Conservation (phyloP, 140 eudicot genomes). For the Flaveria floridana region DNA sequence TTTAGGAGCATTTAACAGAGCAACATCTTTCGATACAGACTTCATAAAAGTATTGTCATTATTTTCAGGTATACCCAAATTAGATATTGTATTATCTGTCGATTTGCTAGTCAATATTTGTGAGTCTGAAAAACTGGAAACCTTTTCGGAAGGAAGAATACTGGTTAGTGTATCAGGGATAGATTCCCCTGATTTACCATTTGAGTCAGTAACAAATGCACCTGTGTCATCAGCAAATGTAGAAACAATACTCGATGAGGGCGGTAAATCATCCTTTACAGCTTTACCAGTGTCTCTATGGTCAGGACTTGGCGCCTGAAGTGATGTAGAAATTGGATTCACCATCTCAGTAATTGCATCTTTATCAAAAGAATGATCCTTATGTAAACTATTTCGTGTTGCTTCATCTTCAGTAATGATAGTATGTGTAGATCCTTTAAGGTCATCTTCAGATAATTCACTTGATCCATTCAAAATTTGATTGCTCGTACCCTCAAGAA, state of each 20-base stretch:
- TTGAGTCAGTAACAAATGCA: conserved; percentile 27
- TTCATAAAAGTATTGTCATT: conserved; percentile 28
- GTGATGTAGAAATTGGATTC: conserved; percentile 15
- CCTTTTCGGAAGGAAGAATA: conserved; percentile 33
- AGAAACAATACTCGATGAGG: conserved; percentile 17
- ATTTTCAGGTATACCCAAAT: conserved; percentile 20
- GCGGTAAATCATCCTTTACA: conserved; percentile 30
- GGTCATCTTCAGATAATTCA: conserved; percentile 25
- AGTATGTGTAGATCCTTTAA: conserved; percentile 25
- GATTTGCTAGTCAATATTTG: conserved; percentile 19
- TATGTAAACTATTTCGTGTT: conserved; percentile 19
- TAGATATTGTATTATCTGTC: conserved; percentile 24
- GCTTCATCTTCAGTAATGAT: conserved; percentile 22
- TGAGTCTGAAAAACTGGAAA: conserved; percentile 18
- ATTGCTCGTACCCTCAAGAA: conserved; percentile 31
- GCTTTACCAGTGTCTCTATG: conserved; percentile 13
- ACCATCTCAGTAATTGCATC: conserved; percentile 30
- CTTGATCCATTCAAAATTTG: conserved; percentile 29
- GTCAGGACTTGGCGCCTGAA: conserved; percentile 23
- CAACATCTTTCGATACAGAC: conserved; percentile 32
- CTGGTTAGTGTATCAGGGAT: conserved; percentile 30
- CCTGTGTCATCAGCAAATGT: conserved; percentile 25
- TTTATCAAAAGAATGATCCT: conserved; percentile 31
- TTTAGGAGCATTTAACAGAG: conserved; percentile 20
- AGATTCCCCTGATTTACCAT: conserved; percentile 35